phyloP scores from a whole-genome alignment of 176 grass and related monocot genomes.

The Aegilops longissima region DNA sequence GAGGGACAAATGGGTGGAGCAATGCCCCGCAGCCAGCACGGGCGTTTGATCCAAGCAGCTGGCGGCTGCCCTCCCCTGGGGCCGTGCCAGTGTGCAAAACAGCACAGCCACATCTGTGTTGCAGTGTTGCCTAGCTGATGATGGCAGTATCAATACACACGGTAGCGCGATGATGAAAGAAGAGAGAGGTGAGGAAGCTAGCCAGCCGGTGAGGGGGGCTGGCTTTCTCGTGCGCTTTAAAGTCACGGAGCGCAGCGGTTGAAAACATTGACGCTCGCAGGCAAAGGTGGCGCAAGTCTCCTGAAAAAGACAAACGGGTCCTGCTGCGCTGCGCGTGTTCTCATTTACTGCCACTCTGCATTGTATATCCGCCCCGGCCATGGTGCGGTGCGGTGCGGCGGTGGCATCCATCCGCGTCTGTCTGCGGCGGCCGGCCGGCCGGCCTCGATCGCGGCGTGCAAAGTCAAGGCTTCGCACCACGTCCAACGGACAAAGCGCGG shows the following conservation, averaged over 20 bases:
- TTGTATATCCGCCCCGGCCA: background rate
- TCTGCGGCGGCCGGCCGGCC: background rate
- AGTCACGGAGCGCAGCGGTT: constrained; percentile 17
- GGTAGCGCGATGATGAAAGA: too few relatives aligned
- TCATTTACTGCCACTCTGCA: background rate
- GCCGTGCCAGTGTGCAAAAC: background rate
- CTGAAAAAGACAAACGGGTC: constrained; percentile 37
- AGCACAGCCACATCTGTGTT: background rate
- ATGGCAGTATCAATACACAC: too few relatives aligned
- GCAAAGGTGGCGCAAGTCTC: constrained; percentile 25
- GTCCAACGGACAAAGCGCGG: background rate
- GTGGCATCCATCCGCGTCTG: background rate
- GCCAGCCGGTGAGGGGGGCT: background rate
- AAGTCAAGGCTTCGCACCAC: background rate
- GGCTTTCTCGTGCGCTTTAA: constrained; percentile 36
- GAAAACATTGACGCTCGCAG: constrained; percentile 13
- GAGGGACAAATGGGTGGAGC: background rate
- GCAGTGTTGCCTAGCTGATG: background rate
- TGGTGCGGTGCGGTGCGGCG: background rate
- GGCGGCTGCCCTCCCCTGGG: too few relatives aligned
- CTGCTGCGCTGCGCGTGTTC: background rate
- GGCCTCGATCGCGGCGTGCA: background rate
- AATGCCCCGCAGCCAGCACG: background rate
- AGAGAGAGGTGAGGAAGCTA: too few relatives aligned
- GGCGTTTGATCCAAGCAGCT: background rate